A percentile compares a stretch with the other conserved stretches of the same genome.
Conservation (phyloP, 345 rosid species). For the Anacardium occidentale region DNA sequence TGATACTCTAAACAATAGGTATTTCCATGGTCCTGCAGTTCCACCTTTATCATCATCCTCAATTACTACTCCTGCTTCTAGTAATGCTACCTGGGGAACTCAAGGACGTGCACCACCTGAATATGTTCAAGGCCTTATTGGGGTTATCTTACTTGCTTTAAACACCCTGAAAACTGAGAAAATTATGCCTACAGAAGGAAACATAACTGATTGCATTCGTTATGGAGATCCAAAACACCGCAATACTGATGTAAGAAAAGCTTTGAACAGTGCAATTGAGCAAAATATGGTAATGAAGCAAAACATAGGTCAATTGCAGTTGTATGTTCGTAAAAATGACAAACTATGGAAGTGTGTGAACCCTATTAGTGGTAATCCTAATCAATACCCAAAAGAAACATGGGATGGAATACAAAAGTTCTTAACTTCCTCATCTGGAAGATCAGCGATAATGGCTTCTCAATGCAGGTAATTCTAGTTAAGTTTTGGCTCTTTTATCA, state of each 20-base stretch:
- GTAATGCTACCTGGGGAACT: conserved; percentile 50
- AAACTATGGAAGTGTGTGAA: conserved; percentile 78
- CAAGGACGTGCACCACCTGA: conserved; percentile 57
- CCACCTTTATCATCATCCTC: conserved; percentile 29
- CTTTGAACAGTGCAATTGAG: conserved; percentile 64
- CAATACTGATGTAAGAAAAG: conserved; percentile 61
- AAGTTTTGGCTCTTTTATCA: neutral
- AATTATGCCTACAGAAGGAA: conserved; percentile 70
- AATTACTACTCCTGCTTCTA: conserved; percentile 25
- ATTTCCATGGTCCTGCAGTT: conserved; percentile 32
- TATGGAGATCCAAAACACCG: conserved; percentile 66
- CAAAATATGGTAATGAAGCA: conserved; percentile 60
- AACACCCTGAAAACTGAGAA: conserved; percentile 68
- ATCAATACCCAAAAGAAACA: conserved; percentile 46
- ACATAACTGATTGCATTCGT: conserved; percentile 70
- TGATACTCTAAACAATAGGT: conserved; percentile 23
- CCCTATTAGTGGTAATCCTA: conserved; percentile 58
- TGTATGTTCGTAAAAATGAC: conserved; percentile 66
- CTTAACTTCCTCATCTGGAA: conserved; percentile 55
- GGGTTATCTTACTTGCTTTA: conserved; percentile 70
- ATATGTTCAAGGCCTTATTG: conserved; percentile 76
- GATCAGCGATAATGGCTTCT: conserved; percentile 52
- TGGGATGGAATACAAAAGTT: conserved; percentile 67
- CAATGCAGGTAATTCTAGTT: conserved; percentile 55
- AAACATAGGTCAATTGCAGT: conserved; percentile 50